Conservation (phyloP, 768 basidiomycete genomes). For the Tricholoma sp. region DNA sequence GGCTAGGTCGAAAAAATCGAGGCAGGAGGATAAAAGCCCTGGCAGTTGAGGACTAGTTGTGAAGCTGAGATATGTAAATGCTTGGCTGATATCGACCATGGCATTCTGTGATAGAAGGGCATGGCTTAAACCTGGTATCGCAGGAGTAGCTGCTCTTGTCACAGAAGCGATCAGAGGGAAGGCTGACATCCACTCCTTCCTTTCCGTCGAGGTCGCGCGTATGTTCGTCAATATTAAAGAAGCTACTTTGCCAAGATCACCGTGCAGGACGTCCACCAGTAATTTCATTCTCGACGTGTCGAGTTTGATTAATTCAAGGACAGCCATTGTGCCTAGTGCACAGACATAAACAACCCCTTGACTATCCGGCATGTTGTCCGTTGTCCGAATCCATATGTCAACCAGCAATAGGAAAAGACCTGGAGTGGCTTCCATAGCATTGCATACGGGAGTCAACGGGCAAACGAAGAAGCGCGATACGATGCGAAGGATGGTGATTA, state of each 20-base stretch:
- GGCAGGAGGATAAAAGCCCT: background rate
- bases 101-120: background rate
- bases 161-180: background rate
- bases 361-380: background rate
- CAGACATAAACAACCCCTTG: background rate
- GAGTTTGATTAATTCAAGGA: background rate
- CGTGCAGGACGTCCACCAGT: background rate
- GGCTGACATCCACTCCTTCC: background rate
- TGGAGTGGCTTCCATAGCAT: background rate
- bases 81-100: background rate
- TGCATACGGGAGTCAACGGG: background rate
- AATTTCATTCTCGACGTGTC: background rate
- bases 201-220: background rate
- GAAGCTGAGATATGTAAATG: background rate
- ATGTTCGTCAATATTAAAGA: background rate
- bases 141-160: background rate
- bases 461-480: background rate
- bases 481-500: background rate
- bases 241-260: background rate
- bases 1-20: background rate
- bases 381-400: background rate
- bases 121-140: background rate
- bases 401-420: background rate
- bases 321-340: background rate
- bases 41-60: background rate